Base-by-base conservation (phyloP, 192 early-diverging fungal genomes). In the Radiomyces spectabilis region DNA sequence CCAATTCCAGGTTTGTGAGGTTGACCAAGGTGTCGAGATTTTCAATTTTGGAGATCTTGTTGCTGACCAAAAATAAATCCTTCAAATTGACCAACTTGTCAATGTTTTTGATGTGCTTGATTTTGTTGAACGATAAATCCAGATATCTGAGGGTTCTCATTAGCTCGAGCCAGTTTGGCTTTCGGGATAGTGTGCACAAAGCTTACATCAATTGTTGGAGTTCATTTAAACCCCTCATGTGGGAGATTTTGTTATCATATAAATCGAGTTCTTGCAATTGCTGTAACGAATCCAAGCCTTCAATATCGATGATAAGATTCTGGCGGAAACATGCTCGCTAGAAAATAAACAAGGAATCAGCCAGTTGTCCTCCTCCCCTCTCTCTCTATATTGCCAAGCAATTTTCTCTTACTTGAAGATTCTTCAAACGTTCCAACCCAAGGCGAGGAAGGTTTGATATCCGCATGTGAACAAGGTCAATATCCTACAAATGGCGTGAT, bases 41-140 rank as follows among this genome's bases (percentile, higher is more conserved):
- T 55, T 89, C 80, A 41, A 99, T 95, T 0, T 57, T 68, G 7
- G 82, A 78, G 33, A 99, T 89, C 66, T 91, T 89, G 77, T 99
- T 99, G 59, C 88, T 85, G 49, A 96, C 93, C 65, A 99, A 88
- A 58, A 80, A 99, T 29, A 99, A 60, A 40, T 94, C 81, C 1
- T 55, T 76, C 31, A 99, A 62, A 5, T 84, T 72, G 0, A 35
- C 38, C 15, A 95, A 65, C 5, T 69, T 25, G 1, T 75, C 81
- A 4, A 97, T 16, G 46, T 78, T 53, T 56, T 90, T 83, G 52
- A 96, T 87, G 26, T 69, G 64, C 27, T 83, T 83, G 55, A 99
- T 92, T 54, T 93, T 93, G 74, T 99, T 99, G 76, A 94, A 99
- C 5, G 93, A 96, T 46, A 99, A 69, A 57, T 99, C 96, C 35